These are phyloP conservation scores for Lichina pygmaea DNA, from an alignment of 495 filamentous ascomycete species.

Conservation along the genomic window DNA sequence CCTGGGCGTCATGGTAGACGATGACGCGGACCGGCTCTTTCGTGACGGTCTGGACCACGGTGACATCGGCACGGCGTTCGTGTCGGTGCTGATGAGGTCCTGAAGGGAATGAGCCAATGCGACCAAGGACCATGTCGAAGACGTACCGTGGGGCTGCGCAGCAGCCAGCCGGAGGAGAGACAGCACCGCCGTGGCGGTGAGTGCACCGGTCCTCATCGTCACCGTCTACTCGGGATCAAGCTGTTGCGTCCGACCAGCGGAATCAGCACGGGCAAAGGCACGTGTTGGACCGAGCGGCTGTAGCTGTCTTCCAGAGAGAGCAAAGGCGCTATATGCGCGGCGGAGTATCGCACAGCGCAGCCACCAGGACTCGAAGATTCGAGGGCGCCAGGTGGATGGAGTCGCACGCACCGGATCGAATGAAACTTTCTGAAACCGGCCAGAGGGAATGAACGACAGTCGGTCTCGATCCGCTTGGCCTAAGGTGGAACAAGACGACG, in stretches of 20 bases:
- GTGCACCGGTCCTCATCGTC: slow-evolving; percentile 15
- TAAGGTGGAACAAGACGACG: too few species aligned
- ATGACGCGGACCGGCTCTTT: slow-evolving; percentile 18
- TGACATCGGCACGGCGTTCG: slow-evolving; percentile 2
- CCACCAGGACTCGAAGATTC: too few species aligned
- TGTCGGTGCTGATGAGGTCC: slow-evolving; percentile 1
- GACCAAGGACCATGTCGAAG: not conserved
- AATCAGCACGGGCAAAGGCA: not conserved
- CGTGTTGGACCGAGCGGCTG: too few species aligned
- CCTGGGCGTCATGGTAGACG: slow-evolving; percentile 36
- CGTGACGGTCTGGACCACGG: slow-evolving; percentile 3
- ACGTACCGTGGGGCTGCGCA: slow-evolving; percentile 20
- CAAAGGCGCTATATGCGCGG: too few species aligned
- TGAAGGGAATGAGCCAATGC: not conserved
- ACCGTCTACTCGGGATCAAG: not conserved
- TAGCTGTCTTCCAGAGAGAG: too few species aligned
- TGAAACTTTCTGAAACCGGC: too few species aligned
- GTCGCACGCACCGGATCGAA: too few species aligned
- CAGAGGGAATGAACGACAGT: too few species aligned
- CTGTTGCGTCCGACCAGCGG: not conserved
- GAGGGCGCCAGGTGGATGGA: too few species aligned
- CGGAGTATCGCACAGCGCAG: too few species aligned
- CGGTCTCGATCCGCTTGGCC: too few species aligned
- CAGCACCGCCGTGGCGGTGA: slow-evolving; percentile 7
- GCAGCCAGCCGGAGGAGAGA: slow-evolving; percentile 11